Base-by-base conservation (phyloP, 73 alveolate genomes). In the Paramecium tetraurelia region DNA sequence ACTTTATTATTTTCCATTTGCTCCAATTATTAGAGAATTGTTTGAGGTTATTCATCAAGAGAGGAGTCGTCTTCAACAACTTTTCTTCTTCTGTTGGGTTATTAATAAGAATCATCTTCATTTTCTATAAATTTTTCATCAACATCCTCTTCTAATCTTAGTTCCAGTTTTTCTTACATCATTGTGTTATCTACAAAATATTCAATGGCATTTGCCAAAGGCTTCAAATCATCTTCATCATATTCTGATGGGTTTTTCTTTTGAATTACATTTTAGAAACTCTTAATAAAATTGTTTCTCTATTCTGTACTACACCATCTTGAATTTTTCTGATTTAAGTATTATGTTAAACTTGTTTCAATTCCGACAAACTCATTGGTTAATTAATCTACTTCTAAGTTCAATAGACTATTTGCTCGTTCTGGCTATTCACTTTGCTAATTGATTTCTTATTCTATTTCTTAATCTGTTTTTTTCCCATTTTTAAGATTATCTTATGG, bases 61-160 rank as follows among this genome's bases (percentile, higher is more conserved):
- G 87, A 75, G 9, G 87, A 75, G 8, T 75, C 87, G 12, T 75
- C 87, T 75, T 75, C 87, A 35, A 75, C 87, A 14, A 75, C 87
- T 18, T 75, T 75, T 40, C 87, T 75, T 40, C 40, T 75, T 40
- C 87, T 75, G 21, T 40, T 75, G 6, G 58, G 87, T 31, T 36
- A 16, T 33, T 75, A 40, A 44, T 75, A 33, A n/a, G 87, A 75
- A 75, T 33, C 58, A 35, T 75, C 87, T 21, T 75, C 87, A 36
- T 33, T 75, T 36, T 75, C 87, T 4, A 36, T 68, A 31, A n/a
- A 18, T 40, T 75, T 75, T 33, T 75, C 87, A 31, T 75, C 87
- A 16, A 8, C 18, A 21, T 75, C 87, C 11, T 75, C 87, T 14
- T 75, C 87, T 36, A 40, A 40, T 75, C 87, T 75, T 20, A 75